Conservation (phyloP, 2,329 filamentous ascomycete species). For the Paecilomyces sp. region DNA sequence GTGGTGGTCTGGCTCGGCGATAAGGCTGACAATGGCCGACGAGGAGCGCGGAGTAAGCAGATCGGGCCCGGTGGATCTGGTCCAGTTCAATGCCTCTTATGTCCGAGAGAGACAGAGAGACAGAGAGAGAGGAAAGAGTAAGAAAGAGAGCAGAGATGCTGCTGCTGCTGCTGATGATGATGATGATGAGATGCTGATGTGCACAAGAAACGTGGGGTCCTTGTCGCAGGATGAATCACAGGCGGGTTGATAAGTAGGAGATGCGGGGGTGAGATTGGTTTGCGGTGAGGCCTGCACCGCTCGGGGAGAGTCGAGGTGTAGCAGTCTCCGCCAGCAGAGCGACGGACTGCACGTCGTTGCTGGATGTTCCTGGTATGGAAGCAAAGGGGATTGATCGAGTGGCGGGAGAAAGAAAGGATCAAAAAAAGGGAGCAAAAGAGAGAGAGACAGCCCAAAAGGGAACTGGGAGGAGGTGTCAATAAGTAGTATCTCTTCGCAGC, state of each 20-base stretch:
- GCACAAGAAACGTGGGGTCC: not conserved
- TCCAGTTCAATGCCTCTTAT: not conserved
- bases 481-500: not conserved
- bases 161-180: too few relatives aligned
- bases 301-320: too few relatives aligned
- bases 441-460: not conserved
- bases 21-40: constrained; percentile 9
- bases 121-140: not conserved
- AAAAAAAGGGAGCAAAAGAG: not conserved
- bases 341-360: not conserved
- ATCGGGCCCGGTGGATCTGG: not conserved
- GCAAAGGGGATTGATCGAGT: not conserved
- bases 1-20: constrained; percentile 11
- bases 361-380: too few relatives aligned
- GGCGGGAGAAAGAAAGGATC: not conserved
- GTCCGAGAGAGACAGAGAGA: not conserved
- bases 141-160: too few relatives aligned
- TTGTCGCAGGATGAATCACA: not conserved
- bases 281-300: not conserved
- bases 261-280: not conserved
- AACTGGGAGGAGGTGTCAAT: not conserved
- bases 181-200: not conserved
- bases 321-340: too few relatives aligned
- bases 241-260: not conserved
- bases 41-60: too few relatives aligned